Percentiles rank a stretch among this genome's conserved stretches.
Conservation (phyloP, 2,329 filamentous ascomycete species). For the Capronia epimyces region DNA sequence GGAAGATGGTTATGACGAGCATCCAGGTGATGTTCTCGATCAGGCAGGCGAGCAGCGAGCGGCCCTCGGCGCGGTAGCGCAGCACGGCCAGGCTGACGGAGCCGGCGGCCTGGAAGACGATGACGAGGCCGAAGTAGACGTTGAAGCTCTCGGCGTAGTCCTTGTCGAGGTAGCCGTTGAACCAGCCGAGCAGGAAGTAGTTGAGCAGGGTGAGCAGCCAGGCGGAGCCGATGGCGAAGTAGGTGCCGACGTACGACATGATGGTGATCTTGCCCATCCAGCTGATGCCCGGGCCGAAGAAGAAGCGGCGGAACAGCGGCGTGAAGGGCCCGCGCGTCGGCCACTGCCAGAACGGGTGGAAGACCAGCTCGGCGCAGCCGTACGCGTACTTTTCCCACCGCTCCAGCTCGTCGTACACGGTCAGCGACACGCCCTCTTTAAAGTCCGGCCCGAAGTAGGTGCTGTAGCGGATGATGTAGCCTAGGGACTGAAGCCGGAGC, state of each 20-base stretch:
- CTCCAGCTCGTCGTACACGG: constrained; percentile 76
- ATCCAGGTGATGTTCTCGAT: constrained; percentile 59
- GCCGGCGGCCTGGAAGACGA: constrained; percentile 60
- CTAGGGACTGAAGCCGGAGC: constrained; percentile 64
- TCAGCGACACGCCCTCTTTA: constrained; percentile 75
- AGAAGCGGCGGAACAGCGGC: constrained; percentile 67
- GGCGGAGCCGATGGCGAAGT: constrained; percentile 64
- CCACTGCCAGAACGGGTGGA: constrained; percentile 72
- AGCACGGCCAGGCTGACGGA: constrained; percentile 58
- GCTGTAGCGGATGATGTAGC: constrained; percentile 63
- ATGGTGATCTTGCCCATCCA: constrained; percentile 62
- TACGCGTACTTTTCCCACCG: constrained; percentile 87
- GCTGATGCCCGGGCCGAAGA: constrained; percentile 57
- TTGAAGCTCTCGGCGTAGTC: constrained; percentile 64
- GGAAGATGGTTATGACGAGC: constrained; percentile 64
- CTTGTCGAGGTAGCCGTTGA: constrained; percentile 60
- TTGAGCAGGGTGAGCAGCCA: constrained; percentile 62
- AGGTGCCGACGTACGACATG: constrained; percentile 64
- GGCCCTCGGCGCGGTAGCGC: constrained; percentile 56
- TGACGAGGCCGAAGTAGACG: constrained; percentile 57
- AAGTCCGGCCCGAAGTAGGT: constrained; percentile 65
- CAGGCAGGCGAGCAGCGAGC: constrained; percentile 46
- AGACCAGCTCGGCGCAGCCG: constrained; percentile 75
- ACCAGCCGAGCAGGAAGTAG: constrained; percentile 68
- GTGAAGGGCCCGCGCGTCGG: constrained; percentile 69